A percentile compares a stretch with the other conserved stretches of the same genome.
Evolutionary conservation across 202 grass and related monocot species (phyloP).

Genomic region (Brachypodium distachyon): DNA sequence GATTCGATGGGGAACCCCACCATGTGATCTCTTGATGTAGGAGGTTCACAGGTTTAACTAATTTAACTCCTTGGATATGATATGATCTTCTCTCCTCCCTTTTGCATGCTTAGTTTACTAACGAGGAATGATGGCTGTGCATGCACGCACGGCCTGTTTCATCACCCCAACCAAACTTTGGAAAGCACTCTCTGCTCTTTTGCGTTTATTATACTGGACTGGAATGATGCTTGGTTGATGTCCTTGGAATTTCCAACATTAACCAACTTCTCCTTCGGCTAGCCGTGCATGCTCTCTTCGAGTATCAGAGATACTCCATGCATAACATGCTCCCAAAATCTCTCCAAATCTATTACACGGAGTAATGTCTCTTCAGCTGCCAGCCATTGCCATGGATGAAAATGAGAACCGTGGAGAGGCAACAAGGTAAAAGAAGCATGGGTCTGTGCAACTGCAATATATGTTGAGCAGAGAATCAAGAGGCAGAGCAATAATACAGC

Average conservation of each 20-base stretch:
- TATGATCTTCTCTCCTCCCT: not conserved
- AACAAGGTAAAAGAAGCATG: too few relatives aligned
- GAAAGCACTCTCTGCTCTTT: not conserved
- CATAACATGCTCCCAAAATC: too few relatives aligned
- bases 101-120: constrained; percentile 20
- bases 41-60: constrained; percentile 27
- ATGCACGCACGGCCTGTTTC: constrained; percentile 12
- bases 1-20: constrained; percentile 45
- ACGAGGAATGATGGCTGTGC: constrained; percentile 37
- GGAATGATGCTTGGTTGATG: not conserved
- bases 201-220: not conserved
- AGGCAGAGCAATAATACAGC: not conserved
- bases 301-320: too few relatives aligned
- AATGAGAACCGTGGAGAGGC: too few relatives aligned
- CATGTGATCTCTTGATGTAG: constrained; percentile 37
- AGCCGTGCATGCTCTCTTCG: too few relatives aligned
- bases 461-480: too few relatives aligned
- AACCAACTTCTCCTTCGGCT: not conserved
- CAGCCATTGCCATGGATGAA: too few relatives aligned
- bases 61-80: constrained; percentile 10
- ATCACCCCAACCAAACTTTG: constrained; percentile 1
- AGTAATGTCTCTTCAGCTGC: too few relatives aligned
- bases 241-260: constrained; percentile 10
- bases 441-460: not conserved
- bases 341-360: too few relatives aligned